Conservation (phyloP, 352 stramenopile genomes). For the Pythium coloratum region DNA sequence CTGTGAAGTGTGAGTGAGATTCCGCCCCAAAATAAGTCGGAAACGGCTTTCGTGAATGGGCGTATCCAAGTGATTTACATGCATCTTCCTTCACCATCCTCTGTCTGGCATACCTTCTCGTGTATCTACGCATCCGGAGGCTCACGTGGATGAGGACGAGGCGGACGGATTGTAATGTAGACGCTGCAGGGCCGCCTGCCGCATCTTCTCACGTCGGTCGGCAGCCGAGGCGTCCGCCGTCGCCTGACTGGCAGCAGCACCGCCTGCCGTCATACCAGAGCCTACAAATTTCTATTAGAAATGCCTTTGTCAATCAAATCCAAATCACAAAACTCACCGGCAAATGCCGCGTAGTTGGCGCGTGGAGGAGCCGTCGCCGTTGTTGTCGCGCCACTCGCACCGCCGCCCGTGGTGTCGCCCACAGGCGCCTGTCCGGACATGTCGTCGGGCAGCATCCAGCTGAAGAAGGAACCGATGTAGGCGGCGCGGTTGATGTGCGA, state of each 20-base stretch:
- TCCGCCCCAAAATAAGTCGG: slow-evolving; percentile 5
- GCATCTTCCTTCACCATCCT: background rate
- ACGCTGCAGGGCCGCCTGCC: slow-evolving; percentile 57
- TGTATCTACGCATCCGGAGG: background rate
- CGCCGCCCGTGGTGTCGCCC: slow-evolving; percentile 25
- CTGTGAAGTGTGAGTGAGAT: background rate
- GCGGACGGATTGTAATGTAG: slow-evolving; percentile 32
- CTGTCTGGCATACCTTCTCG: background rate
- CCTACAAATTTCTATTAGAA: slow-evolving; percentile 27
- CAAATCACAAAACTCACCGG: slow-evolving; percentile 33
- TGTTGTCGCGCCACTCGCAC: slow-evolving; percentile 14
- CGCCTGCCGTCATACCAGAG: slow-evolving; percentile 40
- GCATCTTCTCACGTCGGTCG: slow-evolving; percentile 69
- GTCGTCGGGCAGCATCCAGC: slow-evolving; percentile 70
- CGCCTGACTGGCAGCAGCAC: slow-evolving; percentile 7
- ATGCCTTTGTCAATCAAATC: background rate
- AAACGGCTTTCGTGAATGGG: slow-evolving; percentile 1
- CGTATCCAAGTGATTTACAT: background rate
- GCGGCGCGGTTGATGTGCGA: slow-evolving; percentile 92
- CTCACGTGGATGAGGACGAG: slow-evolving; percentile 5
- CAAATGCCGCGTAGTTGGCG: slow-evolving; percentile 60
- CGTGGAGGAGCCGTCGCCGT: slow-evolving; percentile 32
- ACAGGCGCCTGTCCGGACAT: slow-evolving; percentile 60
- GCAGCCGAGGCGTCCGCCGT: slow-evolving; percentile 21
- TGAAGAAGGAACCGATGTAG: slow-evolving; percentile 91